A percentile compares a stretch with the other conserved stretches of the same genome.
phyloP scores from a whole-genome alignment of 2,329 filamentous ascomycete genomes.

The Nemania sp. region DNA sequence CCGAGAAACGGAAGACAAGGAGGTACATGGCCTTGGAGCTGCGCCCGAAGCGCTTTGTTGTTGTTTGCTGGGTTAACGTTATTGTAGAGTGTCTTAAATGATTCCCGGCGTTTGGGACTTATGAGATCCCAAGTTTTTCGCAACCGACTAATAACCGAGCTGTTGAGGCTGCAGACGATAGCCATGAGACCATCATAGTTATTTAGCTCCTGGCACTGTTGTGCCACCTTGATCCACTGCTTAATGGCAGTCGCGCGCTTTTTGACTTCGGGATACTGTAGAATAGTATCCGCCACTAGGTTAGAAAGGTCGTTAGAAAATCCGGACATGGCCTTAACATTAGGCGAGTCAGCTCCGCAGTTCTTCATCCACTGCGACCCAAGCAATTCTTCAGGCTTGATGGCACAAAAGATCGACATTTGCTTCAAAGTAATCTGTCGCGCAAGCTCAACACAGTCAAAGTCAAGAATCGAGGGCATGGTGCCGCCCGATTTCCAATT shows the following conservation, averaged over 20 bases:
- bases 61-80: constrained; percentile 92
- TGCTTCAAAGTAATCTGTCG: constrained; percentile 93
- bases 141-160: constrained; percentile 87
- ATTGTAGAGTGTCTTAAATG: constrained; percentile 81
- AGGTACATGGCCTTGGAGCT: constrained; percentile 86
- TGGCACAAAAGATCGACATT: constrained; percentile 90
- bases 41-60: constrained; percentile 85
- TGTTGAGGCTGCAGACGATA: constrained; percentile 93
- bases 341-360: constrained; percentile 79
- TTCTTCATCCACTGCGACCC: constrained; percentile 96
- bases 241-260: constrained; percentile 92
- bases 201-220: constrained; percentile 86
- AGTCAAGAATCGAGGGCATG: constrained; percentile 83
- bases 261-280: constrained; percentile 90
- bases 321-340: constrained; percentile 93
- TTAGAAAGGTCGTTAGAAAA: constrained; percentile 94
- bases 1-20: constrained; percentile 96
- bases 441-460: constrained; percentile 90
- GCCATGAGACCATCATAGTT: constrained; percentile 99
- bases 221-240: constrained; percentile 96
- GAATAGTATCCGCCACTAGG: constrained; percentile 90
- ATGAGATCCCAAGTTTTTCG: constrained; percentile 93
- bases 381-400: constrained; percentile 90
- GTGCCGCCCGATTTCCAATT: constrained; percentile 80
- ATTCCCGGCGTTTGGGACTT: constrained; percentile 83